A percentile compares a stretch with the other conserved stretches of the same genome.
Conservation (phyloP, 257 asterid genomes). For the Leptodermis oblonga region DNA sequence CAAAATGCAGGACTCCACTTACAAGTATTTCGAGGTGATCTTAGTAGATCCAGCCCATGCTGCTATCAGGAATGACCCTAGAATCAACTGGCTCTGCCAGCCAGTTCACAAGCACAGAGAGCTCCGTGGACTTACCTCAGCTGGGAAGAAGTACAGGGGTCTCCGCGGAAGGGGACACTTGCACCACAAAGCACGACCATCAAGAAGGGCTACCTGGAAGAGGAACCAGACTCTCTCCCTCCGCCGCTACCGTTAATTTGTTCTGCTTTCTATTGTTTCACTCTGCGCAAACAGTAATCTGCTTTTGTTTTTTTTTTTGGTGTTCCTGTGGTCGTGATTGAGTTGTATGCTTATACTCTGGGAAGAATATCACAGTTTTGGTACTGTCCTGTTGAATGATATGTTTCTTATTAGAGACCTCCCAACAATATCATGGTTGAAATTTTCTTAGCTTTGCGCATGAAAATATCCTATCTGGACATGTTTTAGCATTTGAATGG, state of each 20-base stretch:
- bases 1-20: conserved; percentile 22
- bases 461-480: background rate
- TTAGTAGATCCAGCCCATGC: conserved; percentile 22
- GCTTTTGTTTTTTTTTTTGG: background rate
- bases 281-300: background rate
- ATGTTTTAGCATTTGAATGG: background rate
- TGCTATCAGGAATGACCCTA: conserved; percentile 24
- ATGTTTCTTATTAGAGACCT: background rate
- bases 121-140: conserved; percentile 24
- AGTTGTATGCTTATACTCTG: conserved; percentile 3
- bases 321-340: background rate
- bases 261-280: background rate
- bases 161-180: conserved; percentile 23
- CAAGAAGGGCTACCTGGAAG: conserved; percentile 32
- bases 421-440: background rate
- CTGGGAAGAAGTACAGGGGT: conserved; percentile 30
- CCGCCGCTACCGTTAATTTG: conserved; percentile 19
- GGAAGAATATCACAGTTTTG: conserved; percentile 11
- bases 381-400: background rate
- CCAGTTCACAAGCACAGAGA: conserved; percentile 30
- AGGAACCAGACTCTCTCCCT: conserved; percentile 29
- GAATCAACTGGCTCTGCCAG: conserved; percentile 21
- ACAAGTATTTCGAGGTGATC: conserved; percentile 24
- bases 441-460: too few relatives aligned
- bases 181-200: conserved; percentile 26